phyloP scores from a whole-genome alignment of 148 eudicot species.

The Oxyria digyna region DNA sequence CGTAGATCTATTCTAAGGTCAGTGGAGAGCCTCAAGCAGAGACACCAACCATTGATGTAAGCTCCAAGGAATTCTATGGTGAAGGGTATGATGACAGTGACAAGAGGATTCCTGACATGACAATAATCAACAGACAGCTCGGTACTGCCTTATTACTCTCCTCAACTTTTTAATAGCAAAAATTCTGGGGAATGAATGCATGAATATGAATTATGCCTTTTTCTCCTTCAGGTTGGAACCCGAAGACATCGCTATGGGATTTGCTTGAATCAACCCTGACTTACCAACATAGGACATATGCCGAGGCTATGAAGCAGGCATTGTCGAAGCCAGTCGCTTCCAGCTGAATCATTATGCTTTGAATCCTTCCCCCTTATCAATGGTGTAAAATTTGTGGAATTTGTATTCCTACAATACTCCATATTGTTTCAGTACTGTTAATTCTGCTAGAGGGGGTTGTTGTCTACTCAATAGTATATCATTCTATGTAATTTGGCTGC shows the following conservation, averaged over 20 bases:
- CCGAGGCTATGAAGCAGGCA: slow-evolving; percentile 79
- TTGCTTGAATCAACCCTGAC: slow-evolving; percentile 96
- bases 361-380: neutral
- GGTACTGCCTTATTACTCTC: slow-evolving; percentile 38
- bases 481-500: neutral
- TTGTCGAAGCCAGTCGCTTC: slow-evolving; percentile 60
- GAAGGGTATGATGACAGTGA: slow-evolving; percentile 98
- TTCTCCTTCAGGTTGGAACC: slow-evolving; percentile 62
- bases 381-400: slow-evolving; percentile 6
- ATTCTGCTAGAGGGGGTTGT: neutral
- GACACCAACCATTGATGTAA: slow-evolving; percentile 69
- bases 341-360: slow-evolving; percentile 19
- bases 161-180: neutral
- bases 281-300: slow-evolving; percentile 95
- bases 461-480: neutral
- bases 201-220: too few species aligned
- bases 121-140: slow-evolving; percentile 89
- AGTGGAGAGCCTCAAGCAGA: slow-evolving; percentile 68
- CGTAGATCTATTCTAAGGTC: slow-evolving; percentile 80
- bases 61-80: slow-evolving; percentile 92
- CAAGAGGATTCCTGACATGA: slow-evolving; percentile 98
- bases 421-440: neutral
- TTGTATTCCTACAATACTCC: neutral
- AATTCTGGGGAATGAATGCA: too few species aligned
- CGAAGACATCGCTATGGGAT: slow-evolving; percentile 98